Evolutionary conservation across 257 asterid genomes (phyloP).

Genomic region (Solanum okadae): DNA sequence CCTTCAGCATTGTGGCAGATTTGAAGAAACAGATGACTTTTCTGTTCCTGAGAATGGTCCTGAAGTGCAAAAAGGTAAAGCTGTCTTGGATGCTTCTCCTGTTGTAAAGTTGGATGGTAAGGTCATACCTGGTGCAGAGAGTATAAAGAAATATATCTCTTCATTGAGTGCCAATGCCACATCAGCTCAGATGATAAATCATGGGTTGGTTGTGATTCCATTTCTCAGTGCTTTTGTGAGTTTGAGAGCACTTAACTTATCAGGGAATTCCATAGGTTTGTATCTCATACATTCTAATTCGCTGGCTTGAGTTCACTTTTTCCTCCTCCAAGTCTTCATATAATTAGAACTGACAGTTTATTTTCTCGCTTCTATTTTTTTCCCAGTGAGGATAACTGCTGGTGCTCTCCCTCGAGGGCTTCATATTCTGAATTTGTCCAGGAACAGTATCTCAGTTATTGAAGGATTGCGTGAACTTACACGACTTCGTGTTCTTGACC

Average conservation of each 20-base stretch:
- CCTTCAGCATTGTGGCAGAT: slow-evolving; percentile 55
- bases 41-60: slow-evolving; percentile 19
- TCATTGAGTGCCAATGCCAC: slow-evolving; percentile 64
- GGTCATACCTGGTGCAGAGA: slow-evolving; percentile 60
- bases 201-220: slow-evolving; percentile 82
- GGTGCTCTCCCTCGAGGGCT: slow-evolving; percentile 97
- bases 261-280: slow-evolving; percentile 89
- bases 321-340: background rate
- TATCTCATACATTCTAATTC: background rate
- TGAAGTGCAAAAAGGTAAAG: slow-evolving; percentile 14
- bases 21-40: slow-evolving; percentile 42
- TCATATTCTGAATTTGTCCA: slow-evolving; percentile 81
- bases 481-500: slow-evolving; percentile 89
- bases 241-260: slow-evolving; percentile 78
- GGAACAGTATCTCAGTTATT: slow-evolving; percentile 68
- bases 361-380: slow-evolving; percentile 1
- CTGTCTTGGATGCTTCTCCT: slow-evolving; percentile 21
- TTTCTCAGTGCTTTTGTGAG: slow-evolving; percentile 73
- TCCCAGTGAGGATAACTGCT: slow-evolving; percentile 69
- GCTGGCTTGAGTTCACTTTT: background rate
- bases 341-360: background rate
- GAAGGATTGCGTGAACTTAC: slow-evolving; percentile 93
- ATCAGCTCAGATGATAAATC: slow-evolving; percentile 79
- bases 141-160: slow-evolving; percentile 73
- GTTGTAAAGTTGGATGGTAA: slow-evolving; percentile 41